These are phyloP conservation scores for Apophysomyces elegans DNA, from an alignment of 371 early-diverging fungal genomes.

Conservation along the genomic window DNA sequence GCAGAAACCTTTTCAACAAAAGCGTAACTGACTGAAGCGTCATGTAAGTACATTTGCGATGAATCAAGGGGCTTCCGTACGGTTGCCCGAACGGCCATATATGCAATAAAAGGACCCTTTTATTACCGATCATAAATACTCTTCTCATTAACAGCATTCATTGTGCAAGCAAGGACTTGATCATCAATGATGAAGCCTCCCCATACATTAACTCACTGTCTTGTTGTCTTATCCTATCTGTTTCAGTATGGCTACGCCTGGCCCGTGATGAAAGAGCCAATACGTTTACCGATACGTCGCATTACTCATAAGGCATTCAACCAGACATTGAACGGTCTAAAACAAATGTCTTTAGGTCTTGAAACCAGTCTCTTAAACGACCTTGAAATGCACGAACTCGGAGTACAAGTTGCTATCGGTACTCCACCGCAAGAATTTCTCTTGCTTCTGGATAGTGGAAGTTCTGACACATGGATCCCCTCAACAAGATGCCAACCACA, in stretches of 20 bases:
- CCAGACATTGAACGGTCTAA: neutral
- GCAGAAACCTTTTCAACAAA: too few relatives aligned
- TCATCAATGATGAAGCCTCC: too few relatives aligned
- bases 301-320: neutral
- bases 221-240: too few relatives aligned
- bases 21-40: too few relatives aligned
- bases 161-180: too few relatives aligned
- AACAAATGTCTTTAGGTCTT: neutral
- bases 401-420: slow-evolving; percentile 2
- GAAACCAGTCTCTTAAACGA: neutral
- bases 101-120: too few relatives aligned
- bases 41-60: too few relatives aligned
- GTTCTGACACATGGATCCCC: slow-evolving; percentile 22
- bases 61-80: too few relatives aligned
- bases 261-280: neutral
- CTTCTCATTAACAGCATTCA: too few relatives aligned
- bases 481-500: neutral
- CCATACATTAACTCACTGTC: too few relatives aligned
- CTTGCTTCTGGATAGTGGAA: slow-evolving; percentile 20
- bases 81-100: too few relatives aligned
- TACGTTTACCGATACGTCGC: neutral
- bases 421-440: slow-evolving; percentile 16
- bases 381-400: neutral
- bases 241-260: neutral
- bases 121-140: too few relatives aligned